Conservation (phyloP, 1,139 yeast genomes). For the Tardiomyces depauwii region DNA sequence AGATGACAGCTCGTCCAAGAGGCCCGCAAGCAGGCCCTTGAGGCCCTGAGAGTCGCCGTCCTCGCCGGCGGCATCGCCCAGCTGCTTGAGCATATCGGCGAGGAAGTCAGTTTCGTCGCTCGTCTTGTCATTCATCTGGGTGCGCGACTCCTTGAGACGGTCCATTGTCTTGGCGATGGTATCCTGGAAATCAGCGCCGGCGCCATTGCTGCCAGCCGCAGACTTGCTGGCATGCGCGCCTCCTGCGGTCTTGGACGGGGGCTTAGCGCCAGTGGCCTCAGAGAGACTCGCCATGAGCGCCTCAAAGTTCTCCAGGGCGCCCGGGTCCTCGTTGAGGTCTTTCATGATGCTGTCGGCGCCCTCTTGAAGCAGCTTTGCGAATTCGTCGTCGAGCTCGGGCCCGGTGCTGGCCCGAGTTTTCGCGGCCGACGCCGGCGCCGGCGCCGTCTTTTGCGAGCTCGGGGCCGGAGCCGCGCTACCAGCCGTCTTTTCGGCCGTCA, state of each 20-base stretch:
- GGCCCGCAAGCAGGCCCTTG: conserved; percentile 57
- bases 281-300: conserved; percentile 38
- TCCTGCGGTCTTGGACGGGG: conserved; percentile 2
- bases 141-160: conserved; percentile 40
- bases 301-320: conserved; percentile 46
- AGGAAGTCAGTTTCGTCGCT: conserved; percentile 28
- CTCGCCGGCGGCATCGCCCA: conserved; percentile 45
- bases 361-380: conserved; percentile 27
- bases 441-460: conserved; percentile 16
- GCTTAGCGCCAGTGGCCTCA: conserved; percentile 26
- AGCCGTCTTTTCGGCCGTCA: not conserved
- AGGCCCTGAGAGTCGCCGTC: conserved; percentile 36
- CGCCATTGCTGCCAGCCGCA: conserved; percentile 3
- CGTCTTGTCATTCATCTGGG: conserved; percentile 49
- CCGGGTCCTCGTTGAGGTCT: conserved; percentile 53
- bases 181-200: conserved; percentile 44
- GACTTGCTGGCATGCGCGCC: conserved; percentile 8
- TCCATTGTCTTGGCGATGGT: conserved; percentile 76
- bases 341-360: conserved; percentile 37
- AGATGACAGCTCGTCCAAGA: conserved; percentile 75
- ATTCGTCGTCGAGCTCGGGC: conserved; percentile 37
- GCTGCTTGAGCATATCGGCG: conserved; percentile 38
- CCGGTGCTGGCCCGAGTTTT: conserved; percentile 5
- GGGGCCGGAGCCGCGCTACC: not conserved
- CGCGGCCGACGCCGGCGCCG: conserved; percentile 7